A percentile compares a stretch with the other conserved stretches of the same genome.
phyloP scores from a whole-genome alignment of 768 basidiomycete genomes.

The Phaeolepiota aurea region DNA sequence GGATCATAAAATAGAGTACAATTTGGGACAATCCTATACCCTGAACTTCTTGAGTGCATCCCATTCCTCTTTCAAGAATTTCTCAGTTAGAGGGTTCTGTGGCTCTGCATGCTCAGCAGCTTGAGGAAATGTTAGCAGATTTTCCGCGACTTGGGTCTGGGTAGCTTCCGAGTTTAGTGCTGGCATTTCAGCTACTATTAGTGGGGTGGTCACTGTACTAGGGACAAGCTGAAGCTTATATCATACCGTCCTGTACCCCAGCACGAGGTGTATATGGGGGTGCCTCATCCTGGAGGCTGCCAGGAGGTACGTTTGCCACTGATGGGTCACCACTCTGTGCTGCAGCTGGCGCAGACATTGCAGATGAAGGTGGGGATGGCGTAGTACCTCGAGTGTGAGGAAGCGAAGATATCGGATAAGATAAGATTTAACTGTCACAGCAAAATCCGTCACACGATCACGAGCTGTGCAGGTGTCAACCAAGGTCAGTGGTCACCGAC shows the following conservation, averaged over 20 bases:
- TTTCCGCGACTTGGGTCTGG: background rate
- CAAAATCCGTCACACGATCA: background rate
- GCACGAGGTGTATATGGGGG: too few relatives aligned
- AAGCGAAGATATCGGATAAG: too few relatives aligned
- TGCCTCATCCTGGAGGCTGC: too few relatives aligned
- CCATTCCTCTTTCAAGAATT: constrained; percentile 72
- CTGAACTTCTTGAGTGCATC: constrained; percentile 58
- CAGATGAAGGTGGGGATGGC: too few relatives aligned
- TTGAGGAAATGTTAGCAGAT: constrained; percentile 3
- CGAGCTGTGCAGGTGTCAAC: background rate
- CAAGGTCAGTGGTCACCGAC: background rate
- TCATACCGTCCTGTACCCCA: too few relatives aligned
- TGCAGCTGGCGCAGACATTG: too few relatives aligned
- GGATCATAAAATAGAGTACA: background rate
- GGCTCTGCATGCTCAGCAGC: constrained; percentile 35
- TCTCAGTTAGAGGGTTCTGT: constrained; percentile 59
- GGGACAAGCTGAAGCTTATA: background rate
- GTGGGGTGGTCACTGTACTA: background rate
- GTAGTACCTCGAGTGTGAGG: too few relatives aligned
- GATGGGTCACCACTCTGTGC: too few relatives aligned
- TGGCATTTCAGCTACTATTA: background rate
- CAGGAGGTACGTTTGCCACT: too few relatives aligned
- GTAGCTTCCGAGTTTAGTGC: background rate
- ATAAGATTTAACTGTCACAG: too few relatives aligned
- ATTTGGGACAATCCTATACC: too few relatives aligned